Evolutionary conservation across 2,329 filamentous ascomycete species (phyloP), one percentile per base, ranked within the genome.

Genomic region (Periconia digitata): DNA sequence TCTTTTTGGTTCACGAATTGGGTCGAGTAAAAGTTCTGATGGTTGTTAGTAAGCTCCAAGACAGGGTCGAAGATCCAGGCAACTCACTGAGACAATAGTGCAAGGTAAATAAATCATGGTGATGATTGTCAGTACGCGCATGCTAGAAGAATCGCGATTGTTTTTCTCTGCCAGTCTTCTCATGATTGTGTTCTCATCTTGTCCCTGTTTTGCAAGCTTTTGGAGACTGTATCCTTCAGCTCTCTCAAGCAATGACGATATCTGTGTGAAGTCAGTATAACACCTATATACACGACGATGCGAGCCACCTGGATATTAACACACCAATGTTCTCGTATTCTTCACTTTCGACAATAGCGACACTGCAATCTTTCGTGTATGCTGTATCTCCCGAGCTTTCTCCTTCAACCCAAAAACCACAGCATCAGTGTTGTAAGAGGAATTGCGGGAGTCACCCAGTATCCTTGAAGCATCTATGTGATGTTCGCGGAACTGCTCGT

Each of bases 11-110:
- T 50, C 6, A 64, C 60, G 16, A 64, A 63, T 23, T 62, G 55
- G 1, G 61, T 64, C 0, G 61, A 62, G 36, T 55, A 63, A 44
- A 64, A 62, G 29, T 57, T 62, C 54, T 58, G n/a, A 2, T n/a
- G 8, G 13, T 10, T n/a, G 24, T 47, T 20, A 32, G 21, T 12
- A 3, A 34, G 15, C 13, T 6, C 6, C 32, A 6, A 22, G 20
- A 5, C 6, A 34, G 10, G n/a, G 23, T 40, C 8, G 4, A 18
- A 16, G 17, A 8, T 17, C 15, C 23, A 3, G 15, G 7, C 17
- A 15, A 51, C 53, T 45, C 36, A 59, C 56, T n/a, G 60, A 60
- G 0, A 63, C 60, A 3, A 64, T 53, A 0, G 60, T 63, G 34
- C 57, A 60, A 1, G 61, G 59, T 0, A 63, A 42, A 36, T 63